Evolutionary conservation across 371 early-diverging fungal species (phyloP).

Genomic region (Funneliformis caledonium): DNA sequence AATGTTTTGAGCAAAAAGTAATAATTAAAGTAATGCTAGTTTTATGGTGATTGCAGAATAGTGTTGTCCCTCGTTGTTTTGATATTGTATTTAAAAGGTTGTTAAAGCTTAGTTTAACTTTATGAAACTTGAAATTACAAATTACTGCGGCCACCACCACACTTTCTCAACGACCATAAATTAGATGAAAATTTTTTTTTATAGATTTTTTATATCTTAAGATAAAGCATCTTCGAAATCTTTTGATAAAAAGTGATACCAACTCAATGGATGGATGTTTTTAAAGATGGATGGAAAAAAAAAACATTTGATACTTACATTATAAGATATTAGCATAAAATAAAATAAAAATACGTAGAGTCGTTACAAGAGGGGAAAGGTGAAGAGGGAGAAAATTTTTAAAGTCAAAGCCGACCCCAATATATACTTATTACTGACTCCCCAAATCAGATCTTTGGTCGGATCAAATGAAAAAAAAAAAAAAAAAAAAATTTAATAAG

Average conservation of each 20-base stretch:
- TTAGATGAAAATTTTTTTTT: slow-evolving; percentile 4
- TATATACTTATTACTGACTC: not conserved
- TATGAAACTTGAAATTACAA: not conserved
- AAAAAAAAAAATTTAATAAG: not conserved
- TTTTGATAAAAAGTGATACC: not conserved
- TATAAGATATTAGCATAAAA: slow-evolving; percentile 16
- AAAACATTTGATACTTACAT: slow-evolving; percentile 35
- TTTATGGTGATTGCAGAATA: not conserved
- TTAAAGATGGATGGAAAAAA: slow-evolving; percentile 4
- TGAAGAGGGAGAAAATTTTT: slow-evolving; percentile 14
- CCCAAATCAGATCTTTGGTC: not conserved
- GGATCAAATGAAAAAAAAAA: not conserved
- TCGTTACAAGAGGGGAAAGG: slow-evolving; percentile 36
- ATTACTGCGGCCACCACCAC: not conserved
- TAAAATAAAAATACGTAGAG: slow-evolving; percentile 37
- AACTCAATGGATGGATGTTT: slow-evolving; percentile 36
- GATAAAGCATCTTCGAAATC: not conserved
- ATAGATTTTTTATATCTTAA: not conserved
- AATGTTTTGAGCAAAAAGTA: not conserved
- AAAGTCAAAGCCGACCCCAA: slow-evolving; percentile 13
- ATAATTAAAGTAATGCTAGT: no score
- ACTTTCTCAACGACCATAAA: not conserved
- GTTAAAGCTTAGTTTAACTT: not conserved
- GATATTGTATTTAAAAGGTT: not conserved
- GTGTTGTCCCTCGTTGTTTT: not conserved